Evolutionary conservation across 345 rosid species (phyloP), one percentile per base, ranked within the genome.

Genomic region (Gossypium mustelinum): DNA sequence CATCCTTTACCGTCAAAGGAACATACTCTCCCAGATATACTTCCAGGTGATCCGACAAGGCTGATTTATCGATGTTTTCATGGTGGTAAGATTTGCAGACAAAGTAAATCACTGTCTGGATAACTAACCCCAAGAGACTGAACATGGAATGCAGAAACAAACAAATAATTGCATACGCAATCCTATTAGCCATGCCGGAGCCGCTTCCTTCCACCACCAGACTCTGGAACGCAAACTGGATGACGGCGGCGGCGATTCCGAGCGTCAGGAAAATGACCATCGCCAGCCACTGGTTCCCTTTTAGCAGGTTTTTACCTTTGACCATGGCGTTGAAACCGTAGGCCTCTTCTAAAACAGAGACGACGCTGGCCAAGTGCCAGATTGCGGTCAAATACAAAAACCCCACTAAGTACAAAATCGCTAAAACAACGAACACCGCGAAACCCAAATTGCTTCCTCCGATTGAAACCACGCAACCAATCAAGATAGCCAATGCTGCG

Each of bases 11-110:
- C 70, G 68, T 84, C 75, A 86, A 74, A 20, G 87, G 89, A 69
- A 84, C 88, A 59, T 86, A 84, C 59, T 84, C 90, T 34, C 86
- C 88, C 2, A 84, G 69, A 60, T 85, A 89, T 22, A 76, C 93
- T 47, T 86, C 85, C 20, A 85, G 29, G 34, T 58, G 62, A 24
- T 58, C 62, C 29, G 62, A 58, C 62, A 58, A 22, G 62, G 34
- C 62, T 0, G 62, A 58, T 58, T 58, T 58, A 58, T 58, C 62
- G 7, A 58, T 58, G 62, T 58, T 58, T 24, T 58, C 62, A 10
- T 58, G 62, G 34, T 58, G 62, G 34, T 58, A 22, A 24, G 62
- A 58, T 58, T 58, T 58, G 62, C 62, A 58, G 7, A 58, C 62
- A 11, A 58, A 58, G 62, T 58, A 58, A 10, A 58, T 22, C 62